Evolutionary conservation across 345 rosid genomes (phyloP).

Genomic region (Psidium friedrichsthalianum): DNA sequence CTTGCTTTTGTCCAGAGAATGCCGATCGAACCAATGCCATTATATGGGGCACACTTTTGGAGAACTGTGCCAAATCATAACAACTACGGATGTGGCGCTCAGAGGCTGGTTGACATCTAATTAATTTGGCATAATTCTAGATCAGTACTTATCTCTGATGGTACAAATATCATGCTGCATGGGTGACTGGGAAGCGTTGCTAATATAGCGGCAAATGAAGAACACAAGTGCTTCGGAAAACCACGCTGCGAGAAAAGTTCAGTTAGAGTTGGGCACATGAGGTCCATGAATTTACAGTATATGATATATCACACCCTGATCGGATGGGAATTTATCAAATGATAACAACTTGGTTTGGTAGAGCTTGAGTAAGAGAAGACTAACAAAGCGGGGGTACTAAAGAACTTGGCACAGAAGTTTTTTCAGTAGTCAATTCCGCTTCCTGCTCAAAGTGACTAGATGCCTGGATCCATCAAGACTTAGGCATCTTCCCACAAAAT

Average conservation of each 20-base stretch:
- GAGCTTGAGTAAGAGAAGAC: slow-evolving; percentile 20
- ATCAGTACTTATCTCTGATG: slow-evolving; percentile 41
- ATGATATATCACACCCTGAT: slow-evolving; percentile 53
- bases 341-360: slow-evolving; percentile 26
- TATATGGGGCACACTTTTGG: slow-evolving; percentile 78
- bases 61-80: slow-evolving; percentile 74
- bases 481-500: neutral
- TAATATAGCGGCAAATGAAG: slow-evolving; percentile 40
- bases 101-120: slow-evolving; percentile 34
- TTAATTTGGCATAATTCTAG: slow-evolving; percentile 35
- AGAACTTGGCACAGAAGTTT: neutral
- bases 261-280: slow-evolving; percentile 51
- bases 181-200: slow-evolving; percentile 71
- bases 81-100: slow-evolving; percentile 39
- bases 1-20: slow-evolving; percentile 43
- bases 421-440: neutral
- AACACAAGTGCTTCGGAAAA: slow-evolving; percentile 41
- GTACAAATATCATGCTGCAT: slow-evolving; percentile 62
- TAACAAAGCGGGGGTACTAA: neutral
- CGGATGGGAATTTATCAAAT: slow-evolving; percentile 47
- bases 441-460: neutral
- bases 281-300: slow-evolving; percentile 49
- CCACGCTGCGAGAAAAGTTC: slow-evolving; percentile 69
- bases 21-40: slow-evolving; percentile 71
- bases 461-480: neutral